phyloP scores from a whole-genome alignment of 2,329 filamentous ascomycete genomes.

The Ophidiomyces ophidiicola region DNA sequence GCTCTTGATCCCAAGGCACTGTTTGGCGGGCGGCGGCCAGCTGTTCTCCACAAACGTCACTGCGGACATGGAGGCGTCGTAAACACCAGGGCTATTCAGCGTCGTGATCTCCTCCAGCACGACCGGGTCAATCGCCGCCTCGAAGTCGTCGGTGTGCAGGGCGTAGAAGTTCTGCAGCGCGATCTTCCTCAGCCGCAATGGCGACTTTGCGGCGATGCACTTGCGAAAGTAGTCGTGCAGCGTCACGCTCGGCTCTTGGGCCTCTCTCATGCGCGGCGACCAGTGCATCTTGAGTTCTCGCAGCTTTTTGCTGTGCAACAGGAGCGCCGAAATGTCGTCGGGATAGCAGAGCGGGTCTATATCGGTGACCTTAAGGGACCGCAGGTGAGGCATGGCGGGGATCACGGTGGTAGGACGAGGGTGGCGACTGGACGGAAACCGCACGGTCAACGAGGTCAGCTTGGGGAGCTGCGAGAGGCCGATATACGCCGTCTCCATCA shows the following conservation, averaged over 20 bases:
- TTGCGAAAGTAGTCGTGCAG: slow-evolving; percentile 46
- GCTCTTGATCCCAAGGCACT: slow-evolving; percentile 34
- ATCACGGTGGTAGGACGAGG: slow-evolving; percentile 46
- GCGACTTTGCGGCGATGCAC: slow-evolving; percentile 37
- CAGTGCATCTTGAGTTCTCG: slow-evolving; percentile 47
- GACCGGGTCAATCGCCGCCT: slow-evolving; percentile 32
- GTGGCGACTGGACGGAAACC: slow-evolving; percentile 44
- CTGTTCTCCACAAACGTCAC: slow-evolving; percentile 45
- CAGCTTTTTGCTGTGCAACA: slow-evolving; percentile 43
- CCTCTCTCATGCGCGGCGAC: slow-evolving; percentile 49
- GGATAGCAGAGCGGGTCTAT: slow-evolving; percentile 54
- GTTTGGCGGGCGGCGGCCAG: slow-evolving; percentile 34
- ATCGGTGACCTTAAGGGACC: slow-evolving; percentile 43
- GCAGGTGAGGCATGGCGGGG: slow-evolving; percentile 45
- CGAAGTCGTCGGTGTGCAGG: slow-evolving; percentile 38
- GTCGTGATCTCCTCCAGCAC: slow-evolving; percentile 40
- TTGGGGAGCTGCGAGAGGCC: slow-evolving; percentile 41
- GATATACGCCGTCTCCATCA: slow-evolving; percentile 46
- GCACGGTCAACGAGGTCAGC: slow-evolving; percentile 43
- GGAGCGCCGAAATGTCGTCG: slow-evolving; percentile 47
- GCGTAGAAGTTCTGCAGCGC: slow-evolving; percentile 48
- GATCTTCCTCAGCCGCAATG: slow-evolving; percentile 39
- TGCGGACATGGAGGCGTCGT: slow-evolving; percentile 27
- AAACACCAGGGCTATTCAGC: slow-evolving; percentile 41
- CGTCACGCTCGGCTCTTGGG: slow-evolving; percentile 45